Conservation (phyloP, 1,284 basidiomycete species). For the Ustilago crameri region DNA sequence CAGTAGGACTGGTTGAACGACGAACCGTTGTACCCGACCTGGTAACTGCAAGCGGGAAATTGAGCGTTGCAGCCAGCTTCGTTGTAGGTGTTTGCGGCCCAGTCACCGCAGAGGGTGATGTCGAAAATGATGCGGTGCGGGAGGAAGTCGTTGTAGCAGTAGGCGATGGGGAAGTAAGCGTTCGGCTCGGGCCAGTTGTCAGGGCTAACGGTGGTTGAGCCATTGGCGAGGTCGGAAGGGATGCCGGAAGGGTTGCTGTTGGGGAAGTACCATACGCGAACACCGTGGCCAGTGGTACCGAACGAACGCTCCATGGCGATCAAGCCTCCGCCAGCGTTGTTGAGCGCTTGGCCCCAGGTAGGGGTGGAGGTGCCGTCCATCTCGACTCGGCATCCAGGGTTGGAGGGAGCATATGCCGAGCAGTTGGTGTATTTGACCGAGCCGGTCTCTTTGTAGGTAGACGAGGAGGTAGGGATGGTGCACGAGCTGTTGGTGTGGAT, state of each 20-base stretch:
- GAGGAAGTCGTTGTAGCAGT: constrained; percentile 56
- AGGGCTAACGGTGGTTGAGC: constrained; percentile 41
- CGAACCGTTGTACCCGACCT: constrained; percentile 55
- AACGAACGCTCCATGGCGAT: constrained; percentile 65
- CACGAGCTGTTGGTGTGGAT: constrained; percentile 56
- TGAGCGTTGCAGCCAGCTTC: constrained; percentile 43
- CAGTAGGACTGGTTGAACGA: constrained; percentile 60
- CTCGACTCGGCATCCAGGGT: constrained; percentile 58
- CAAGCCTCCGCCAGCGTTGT: constrained; percentile 58
- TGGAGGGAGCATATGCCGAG: constrained; percentile 38
- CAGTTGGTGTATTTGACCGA: constrained; percentile 54
- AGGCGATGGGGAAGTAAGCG: constrained; percentile 55
- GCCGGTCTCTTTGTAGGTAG: constrained; percentile 44
- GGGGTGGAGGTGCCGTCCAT: constrained; percentile 54
- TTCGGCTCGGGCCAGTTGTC: constrained; percentile 56
- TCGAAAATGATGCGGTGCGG: constrained; percentile 61
- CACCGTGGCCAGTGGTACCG: constrained; percentile 57
- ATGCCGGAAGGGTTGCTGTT: constrained; percentile 21
- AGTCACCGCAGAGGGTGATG: constrained; percentile 64
- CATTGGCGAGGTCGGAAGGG: constrained; percentile 50
- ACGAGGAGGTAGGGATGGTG: constrained; percentile 24
- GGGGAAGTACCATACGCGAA: constrained; percentile 65
- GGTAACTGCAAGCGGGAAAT: constrained; percentile 52
- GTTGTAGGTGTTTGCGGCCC: constrained; percentile 55
- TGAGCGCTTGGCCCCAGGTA: constrained; percentile 58